Conservation (phyloP, 371 early-diverging fungal species). For the Sporodiniella umbellata region DNA sequence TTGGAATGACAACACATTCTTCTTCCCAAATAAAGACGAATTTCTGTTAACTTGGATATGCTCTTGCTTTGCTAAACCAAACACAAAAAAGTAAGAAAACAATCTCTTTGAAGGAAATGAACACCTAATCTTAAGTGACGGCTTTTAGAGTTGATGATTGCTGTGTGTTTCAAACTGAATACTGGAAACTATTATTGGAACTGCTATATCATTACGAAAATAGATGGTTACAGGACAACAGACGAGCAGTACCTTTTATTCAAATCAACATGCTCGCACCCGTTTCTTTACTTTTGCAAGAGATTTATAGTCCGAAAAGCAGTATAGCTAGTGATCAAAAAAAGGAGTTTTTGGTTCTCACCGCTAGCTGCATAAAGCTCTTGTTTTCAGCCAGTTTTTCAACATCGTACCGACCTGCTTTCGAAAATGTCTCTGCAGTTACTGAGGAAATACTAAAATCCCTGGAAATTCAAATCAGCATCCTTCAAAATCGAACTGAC, state of each 20-base stretch:
- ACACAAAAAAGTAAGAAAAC: conserved; percentile 39
- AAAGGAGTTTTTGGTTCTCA: conserved; percentile 5
- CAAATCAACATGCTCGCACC: conserved; percentile 25
- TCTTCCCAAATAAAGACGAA: conserved; percentile 48
- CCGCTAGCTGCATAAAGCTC: conserved; percentile 8
- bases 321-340: conserved; percentile 1
- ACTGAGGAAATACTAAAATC: conserved; percentile 25
- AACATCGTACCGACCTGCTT: conserved; percentile 33
- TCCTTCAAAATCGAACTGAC: background rate
- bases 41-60: conserved; percentile 48
- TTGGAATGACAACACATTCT: conserved; percentile 34
- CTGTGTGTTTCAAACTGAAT: conserved; percentile 26
- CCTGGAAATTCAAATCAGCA: conserved; percentile 9
- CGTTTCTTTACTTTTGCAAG: conserved; percentile 20
- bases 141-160: conserved; percentile 21
- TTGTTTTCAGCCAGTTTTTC: conserved; percentile 28
- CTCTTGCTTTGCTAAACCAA: conserved; percentile 33
- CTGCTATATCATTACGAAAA: conserved; percentile 28
- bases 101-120: background rate
- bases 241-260: conserved; percentile 21
- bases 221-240: conserved; percentile 6
- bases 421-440: conserved; percentile 30
- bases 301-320: conserved; percentile 9
- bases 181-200: conserved; percentile 30
- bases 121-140: background rate